A percentile compares a stretch with the other conserved stretches of the same genome.
These are phyloP conservation scores for Candolleomyces aberdarensis DNA, from an alignment of 768 basidiomycete species.

Conservation along the genomic window DNA sequence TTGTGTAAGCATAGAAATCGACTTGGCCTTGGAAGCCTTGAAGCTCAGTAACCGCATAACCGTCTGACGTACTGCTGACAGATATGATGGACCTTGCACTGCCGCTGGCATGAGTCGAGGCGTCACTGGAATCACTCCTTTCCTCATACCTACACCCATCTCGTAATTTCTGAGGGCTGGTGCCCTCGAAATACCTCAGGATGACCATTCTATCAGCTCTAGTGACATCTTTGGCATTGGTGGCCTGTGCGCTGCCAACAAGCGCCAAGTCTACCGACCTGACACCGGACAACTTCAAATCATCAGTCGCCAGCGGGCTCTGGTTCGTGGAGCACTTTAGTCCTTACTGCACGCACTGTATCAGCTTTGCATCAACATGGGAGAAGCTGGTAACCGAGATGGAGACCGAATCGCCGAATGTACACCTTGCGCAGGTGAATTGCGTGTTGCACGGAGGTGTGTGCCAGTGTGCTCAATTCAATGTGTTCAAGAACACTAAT, in stretches of 20 bases:
- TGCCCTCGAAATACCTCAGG: neutral
- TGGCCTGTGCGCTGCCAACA: neutral
- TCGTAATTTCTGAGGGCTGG: neutral
- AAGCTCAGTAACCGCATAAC: too few species aligned
- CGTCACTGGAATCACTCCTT: neutral
- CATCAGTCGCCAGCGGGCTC: slow-evolving; percentile 50
- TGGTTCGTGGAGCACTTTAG: slow-evolving; percentile 90
- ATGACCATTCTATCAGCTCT: neutral
- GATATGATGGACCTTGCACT: neutral
- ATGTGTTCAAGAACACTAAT: neutral
- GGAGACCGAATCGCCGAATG: slow-evolving; percentile 42
- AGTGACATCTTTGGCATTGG: slow-evolving; percentile 2
- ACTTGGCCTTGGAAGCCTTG: too few species aligned
- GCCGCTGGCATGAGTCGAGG: neutral
- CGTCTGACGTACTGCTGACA: too few species aligned
- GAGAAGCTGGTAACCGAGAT: slow-evolving; percentile 55
- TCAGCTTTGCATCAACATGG: slow-evolving; percentile 81
- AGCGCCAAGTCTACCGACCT: slow-evolving; percentile 31
- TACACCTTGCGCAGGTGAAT: slow-evolving; percentile 64
- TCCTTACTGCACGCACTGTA: slow-evolving; percentile 82
- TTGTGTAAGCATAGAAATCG: too few species aligned
- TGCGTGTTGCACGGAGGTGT: slow-evolving; percentile 22
- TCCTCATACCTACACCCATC: neutral
- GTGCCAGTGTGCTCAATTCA: slow-evolving; percentile 5
- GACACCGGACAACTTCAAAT: slow-evolving; percentile 57